Conservation (phyloP, 805 yeast species). For the Saccharomycopsis olivae region DNA sequence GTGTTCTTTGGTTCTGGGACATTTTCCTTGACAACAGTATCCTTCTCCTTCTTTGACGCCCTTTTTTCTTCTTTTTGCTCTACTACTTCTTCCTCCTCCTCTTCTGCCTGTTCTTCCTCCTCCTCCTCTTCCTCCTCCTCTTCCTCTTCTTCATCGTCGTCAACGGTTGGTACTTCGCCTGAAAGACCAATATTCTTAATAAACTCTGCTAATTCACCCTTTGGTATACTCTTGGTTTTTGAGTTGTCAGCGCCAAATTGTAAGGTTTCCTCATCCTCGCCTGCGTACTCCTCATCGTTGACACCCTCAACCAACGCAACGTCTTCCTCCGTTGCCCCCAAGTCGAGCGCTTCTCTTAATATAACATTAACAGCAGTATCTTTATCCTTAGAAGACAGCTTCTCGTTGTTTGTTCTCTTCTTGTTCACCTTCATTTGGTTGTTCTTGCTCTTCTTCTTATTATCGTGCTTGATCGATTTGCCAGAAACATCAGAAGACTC, state of each 20-base stretch:
- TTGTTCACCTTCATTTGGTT: slow-evolving; percentile 20
- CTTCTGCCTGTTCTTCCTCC: slow-evolving; percentile 29
- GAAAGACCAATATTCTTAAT: slow-evolving; percentile 61
- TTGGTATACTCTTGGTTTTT: no score
- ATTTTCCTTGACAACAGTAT: slow-evolving; percentile 38
- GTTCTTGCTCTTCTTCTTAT: slow-evolving; percentile 21
- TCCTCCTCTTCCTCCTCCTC: slow-evolving; percentile 31
- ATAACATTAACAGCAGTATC: slow-evolving; percentile 24
- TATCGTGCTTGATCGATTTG: slow-evolving; percentile 20
- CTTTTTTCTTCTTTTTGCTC: slow-evolving; percentile 25
- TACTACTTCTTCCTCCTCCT: slow-evolving; percentile 26
- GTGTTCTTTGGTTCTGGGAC: slow-evolving; percentile 20
- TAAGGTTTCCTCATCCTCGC: slow-evolving; percentile 29
- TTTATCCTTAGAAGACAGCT: no score
- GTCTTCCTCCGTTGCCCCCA: slow-evolving; percentile 87
- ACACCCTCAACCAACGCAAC: slow-evolving; percentile 49
- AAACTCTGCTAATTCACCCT: slow-evolving; percentile 53
- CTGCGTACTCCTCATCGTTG: slow-evolving; percentile 41
- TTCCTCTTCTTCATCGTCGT: slow-evolving; percentile 30
- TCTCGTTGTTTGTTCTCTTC: no score
- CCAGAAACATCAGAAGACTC: no score
- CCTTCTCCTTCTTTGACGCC: slow-evolving; percentile 20
- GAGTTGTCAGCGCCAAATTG: slow-evolving; percentile 26
- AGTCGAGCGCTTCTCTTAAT: slow-evolving; percentile 62
- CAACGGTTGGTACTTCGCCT: slow-evolving; percentile 27